Evolutionary conservation across 148 eudicot species (phyloP).

Genomic region (Camellia granthamiana): DNA sequence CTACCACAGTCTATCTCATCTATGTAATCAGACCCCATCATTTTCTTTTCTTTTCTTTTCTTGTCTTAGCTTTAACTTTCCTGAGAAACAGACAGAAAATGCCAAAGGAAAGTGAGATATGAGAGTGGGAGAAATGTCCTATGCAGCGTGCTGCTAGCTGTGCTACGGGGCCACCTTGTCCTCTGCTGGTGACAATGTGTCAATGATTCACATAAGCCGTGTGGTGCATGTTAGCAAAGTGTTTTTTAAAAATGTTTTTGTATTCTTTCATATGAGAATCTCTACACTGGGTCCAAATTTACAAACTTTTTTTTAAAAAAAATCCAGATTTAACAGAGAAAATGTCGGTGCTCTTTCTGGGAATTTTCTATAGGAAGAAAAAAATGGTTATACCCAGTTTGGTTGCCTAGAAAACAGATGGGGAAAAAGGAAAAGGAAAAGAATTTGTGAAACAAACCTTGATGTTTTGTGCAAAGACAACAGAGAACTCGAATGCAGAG

Average conservation of each 20-base stretch:
- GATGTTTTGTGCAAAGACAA: conserved; percentile 1
- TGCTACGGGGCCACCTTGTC: conserved; percentile 5
- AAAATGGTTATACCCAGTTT: not conserved
- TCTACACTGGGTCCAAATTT: not conserved
- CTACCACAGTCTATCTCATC: conserved; percentile 24
- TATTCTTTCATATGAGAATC: not conserved
- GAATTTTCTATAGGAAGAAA: not conserved
- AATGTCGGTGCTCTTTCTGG: not conserved
- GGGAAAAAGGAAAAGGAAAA: not conserved
- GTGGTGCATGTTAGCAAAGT: conserved; percentile 9
- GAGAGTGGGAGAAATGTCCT: not conserved
- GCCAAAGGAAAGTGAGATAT: conserved; percentile 14
- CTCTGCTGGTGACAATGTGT: conserved; percentile 11
- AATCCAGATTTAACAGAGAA: not conserved
- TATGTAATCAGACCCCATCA: conserved; percentile 19
- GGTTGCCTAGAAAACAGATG: not conserved
- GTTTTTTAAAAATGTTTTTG: too few species aligned
- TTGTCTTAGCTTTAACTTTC: not conserved
- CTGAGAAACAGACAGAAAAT: conserved; percentile 17
- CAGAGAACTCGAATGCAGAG: conserved; percentile 17
- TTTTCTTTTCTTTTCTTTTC: conserved; percentile 4
- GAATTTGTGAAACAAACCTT: conserved; percentile 21
- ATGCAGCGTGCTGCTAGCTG: not conserved
- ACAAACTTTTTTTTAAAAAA: not conserved
- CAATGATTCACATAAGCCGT: conserved; percentile 11